Conservation (phyloP, 495 filamentous ascomycete species). For the Xylona heveae region DNA sequence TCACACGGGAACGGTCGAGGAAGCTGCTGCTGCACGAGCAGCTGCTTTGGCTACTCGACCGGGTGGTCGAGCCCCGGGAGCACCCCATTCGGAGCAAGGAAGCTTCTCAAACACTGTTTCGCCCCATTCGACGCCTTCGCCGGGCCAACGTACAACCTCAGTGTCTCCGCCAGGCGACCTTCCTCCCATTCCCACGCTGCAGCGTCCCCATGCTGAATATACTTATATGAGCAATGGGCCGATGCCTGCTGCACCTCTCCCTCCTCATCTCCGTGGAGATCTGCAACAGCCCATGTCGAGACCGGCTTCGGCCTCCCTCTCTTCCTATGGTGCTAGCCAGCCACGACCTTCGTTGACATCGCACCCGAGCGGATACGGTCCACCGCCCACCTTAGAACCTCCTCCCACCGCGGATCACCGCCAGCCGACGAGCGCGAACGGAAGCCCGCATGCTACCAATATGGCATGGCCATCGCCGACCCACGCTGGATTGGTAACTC, state of each 20-base stretch:
- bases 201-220: constrained; percentile 40
- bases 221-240: constrained; percentile 36
- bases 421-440: constrained; percentile 32
- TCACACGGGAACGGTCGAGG: constrained; percentile 87
- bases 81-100: constrained; percentile 49
- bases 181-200: constrained; percentile 49
- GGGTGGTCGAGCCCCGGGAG: constrained; percentile 29
- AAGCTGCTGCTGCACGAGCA: constrained; percentile 74
- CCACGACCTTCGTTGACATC: constrained; percentile 51
- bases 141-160: constrained; percentile 50
- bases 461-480: constrained; percentile 57
- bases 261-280: constrained; percentile 64
- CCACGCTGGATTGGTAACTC: constrained; percentile 37
- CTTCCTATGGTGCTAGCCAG: constrained; percentile 28
- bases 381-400: constrained; percentile 75
- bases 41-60: constrained; percentile 48
- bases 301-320: constrained; percentile 40
- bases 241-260: constrained; percentile 63
- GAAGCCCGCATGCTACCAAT: constrained; percentile 54
- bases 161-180: constrained; percentile 64
- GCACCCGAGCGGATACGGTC: constrained; percentile 59
- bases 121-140: constrained; percentile 72
- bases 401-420: constrained; percentile 56
- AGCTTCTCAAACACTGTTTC: constrained; percentile 64
- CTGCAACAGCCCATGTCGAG: constrained; percentile 49